phyloP scores from a whole-genome alignment of 495 filamentous ascomycete genomes.

The Eremomyces bilateralis region DNA sequence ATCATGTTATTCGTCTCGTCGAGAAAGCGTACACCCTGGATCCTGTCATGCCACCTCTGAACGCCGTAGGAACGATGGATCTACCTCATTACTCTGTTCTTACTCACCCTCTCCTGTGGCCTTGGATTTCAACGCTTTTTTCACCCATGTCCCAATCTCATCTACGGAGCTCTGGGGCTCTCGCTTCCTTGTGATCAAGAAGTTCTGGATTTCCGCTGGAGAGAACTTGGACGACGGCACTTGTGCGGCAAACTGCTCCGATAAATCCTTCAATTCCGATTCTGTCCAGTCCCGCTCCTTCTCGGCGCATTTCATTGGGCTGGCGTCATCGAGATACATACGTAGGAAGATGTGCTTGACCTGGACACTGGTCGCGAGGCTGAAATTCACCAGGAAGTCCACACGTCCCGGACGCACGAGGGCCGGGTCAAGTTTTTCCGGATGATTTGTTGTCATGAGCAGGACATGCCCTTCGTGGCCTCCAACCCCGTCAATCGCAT shows the following conservation, averaged over 20 bases:
- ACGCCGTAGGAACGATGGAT: too few species aligned
- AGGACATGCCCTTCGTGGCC: constrained; percentile 62
- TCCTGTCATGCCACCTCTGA: too few species aligned
- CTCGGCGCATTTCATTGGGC: constrained; percentile 4
- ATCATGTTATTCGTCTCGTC: too few species aligned
- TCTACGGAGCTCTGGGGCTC: constrained; percentile 14
- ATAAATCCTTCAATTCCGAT: constrained; percentile 19
- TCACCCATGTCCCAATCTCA: constrained; percentile 15
- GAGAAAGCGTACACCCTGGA: too few species aligned
- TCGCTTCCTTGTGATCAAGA: constrained; percentile 21
- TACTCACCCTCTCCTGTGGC: constrained; percentile 12
- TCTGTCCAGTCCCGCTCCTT: constrained; percentile 1
- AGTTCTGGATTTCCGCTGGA: constrained; percentile 63
- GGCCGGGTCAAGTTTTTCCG: constrained; percentile 50
- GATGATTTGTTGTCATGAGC: constrained; percentile 70
- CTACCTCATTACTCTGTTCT: constrained; percentile 6
- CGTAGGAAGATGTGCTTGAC: constrained; percentile 10
- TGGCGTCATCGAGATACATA: constrained; percentile 9
- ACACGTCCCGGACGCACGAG: constrained; percentile 57
- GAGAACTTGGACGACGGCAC: constrained; percentile 44
- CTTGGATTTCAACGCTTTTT: constrained; percentile 10
- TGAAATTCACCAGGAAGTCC: constrained; percentile 50
- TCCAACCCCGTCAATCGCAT: constrained; percentile 64
- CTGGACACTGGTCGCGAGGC: constrained; percentile 20
- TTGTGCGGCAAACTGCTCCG: constrained; percentile 33